Evolutionary conservation across 352 stramenopile genomes (phyloP).

Genomic region (Phytophthora podocarpi): DNA sequence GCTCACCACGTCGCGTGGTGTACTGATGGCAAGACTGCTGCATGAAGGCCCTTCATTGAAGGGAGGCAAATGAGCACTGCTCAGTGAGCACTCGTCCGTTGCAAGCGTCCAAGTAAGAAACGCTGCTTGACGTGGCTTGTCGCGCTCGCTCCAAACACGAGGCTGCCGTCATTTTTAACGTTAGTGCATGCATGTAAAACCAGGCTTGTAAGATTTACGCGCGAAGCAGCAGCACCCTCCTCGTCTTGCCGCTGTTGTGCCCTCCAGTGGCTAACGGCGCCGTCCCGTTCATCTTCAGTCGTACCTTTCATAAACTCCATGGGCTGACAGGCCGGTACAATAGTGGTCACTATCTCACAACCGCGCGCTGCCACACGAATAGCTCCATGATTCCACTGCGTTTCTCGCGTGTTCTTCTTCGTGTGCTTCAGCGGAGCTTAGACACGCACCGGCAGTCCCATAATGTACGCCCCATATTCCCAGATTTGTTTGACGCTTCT

Average conservation of each 20-base stretch:
- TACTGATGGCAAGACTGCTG: no score
- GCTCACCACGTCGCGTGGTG: no score
- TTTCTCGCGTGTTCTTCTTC: conserved; percentile 30
- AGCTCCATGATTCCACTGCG: conserved; percentile 2
- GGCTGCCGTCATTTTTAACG: conserved; percentile 10
- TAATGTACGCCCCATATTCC: not conserved
- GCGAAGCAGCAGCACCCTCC: not conserved
- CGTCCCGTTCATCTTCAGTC: not conserved
- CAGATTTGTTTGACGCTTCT: conserved; percentile 15
- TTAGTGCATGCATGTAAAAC: conserved; percentile 13
- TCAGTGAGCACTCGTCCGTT: no score
- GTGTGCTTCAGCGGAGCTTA: conserved; percentile 15
- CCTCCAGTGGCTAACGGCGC: conserved; percentile 9
- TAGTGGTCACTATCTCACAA: conserved; percentile 5
- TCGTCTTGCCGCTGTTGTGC: conserved; percentile 4
- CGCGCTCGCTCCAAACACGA: conserved; percentile 23
- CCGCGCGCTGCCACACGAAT: conserved; percentile 3
- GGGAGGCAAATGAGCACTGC: no score
- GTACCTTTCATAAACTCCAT: conserved; percentile 9
- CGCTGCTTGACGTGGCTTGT: conserved; percentile 14
- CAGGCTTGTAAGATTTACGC: not conserved
- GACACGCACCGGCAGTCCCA: conserved; percentile 10
- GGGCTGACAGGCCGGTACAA: not conserved
- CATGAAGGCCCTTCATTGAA: no score
- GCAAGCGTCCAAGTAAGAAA: no score